Conservation (phyloP, 2,329 filamentous ascomycete genomes). For the Cladophialophora chaetospira region DNA sequence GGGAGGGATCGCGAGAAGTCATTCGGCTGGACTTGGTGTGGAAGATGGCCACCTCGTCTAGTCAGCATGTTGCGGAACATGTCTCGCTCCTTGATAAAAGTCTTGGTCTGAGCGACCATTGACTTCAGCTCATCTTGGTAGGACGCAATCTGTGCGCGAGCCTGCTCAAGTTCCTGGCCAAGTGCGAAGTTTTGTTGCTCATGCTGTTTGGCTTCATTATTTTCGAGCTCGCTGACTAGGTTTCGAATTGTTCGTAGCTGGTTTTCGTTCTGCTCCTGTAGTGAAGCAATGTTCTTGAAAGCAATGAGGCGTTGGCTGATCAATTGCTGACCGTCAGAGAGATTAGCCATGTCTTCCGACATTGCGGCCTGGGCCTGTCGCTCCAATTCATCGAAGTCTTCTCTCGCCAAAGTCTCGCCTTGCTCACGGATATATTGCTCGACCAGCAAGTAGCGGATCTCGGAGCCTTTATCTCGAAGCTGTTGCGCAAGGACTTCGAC, state of each 20-base stretch:
- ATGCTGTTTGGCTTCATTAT: conserved; percentile 73
- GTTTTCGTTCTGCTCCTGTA: conserved; percentile 86
- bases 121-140: conserved; percentile 84
- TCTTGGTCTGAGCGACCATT: conserved; percentile 81
- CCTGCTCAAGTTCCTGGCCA: conserved; percentile 67
- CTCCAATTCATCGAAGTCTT: conserved; percentile 75
- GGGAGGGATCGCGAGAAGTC: conserved; percentile 72
- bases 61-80: conserved; percentile 96
- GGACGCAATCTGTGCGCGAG: conserved; percentile 66
- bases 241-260: conserved; percentile 80
- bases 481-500: conserved; percentile 79
- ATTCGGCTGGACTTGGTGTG: conserved; percentile 63
- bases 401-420: conserved; percentile 73
- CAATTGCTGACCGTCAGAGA: conserved; percentile 82
- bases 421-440: conserved; percentile 82
- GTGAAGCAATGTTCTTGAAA: conserved; percentile 80
- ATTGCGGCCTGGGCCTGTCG: conserved; percentile 51
- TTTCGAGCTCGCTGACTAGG: conserved; percentile 86
- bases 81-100: conserved; percentile 91
- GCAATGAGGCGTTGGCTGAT: conserved; percentile 88
- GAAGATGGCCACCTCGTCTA: conserved; percentile 64
- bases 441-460: conserved; percentile 87
- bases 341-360: conserved; percentile 72
- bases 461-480: conserved; percentile 82
- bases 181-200: conserved; percentile 57